Base-by-base conservation (phyloP, 2,329 filamentous ascomycete genomes). In the Diplocarpon rosae region DNA sequence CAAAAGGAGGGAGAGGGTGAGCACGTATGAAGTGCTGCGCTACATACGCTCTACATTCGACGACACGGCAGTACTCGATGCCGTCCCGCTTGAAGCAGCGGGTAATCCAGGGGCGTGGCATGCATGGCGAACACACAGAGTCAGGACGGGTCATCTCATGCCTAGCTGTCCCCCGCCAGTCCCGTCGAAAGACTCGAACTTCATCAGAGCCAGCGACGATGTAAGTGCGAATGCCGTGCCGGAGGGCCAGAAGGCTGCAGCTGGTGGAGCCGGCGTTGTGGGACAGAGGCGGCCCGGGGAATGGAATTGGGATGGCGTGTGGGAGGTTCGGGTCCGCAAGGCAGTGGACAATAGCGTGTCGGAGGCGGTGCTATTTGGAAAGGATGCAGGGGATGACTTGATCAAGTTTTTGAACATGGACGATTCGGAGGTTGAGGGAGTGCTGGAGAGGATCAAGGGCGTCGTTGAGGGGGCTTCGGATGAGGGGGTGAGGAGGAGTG, bases 281-380 rank as follows among this genome's bases (percentile, higher is more conserved):
- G 45, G 37, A 35, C 49, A 16, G 45, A 56, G 80, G 48, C 70
- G 74, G 39, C 87, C 87, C 0, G 85, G 83, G 6, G 83, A 94
- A 56, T 96, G 90, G 90, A 94, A 94, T 60, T 96, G 90, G 90
- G 87, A 95, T 58, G 89, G 90, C 0, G 90, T 96, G 0, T 98
- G 90, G 90, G 85, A 93, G 61, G 83, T 89, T 52, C 75, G 90
- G 43, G 89, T 95, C 1, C 81, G 78, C 63, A 85, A 83, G 62
- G 83, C 83, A 14, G 76, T 95, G 35, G 75, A 81, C 40, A 72
- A 75, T 9, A 94, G 87, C 58, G 66, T 87, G 39, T 85, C 85
- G 1, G 90, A 96, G 54, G 69, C 79, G 1, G 80, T 86, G 4
- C 66, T 96, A 17, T 96, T 80, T 65, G 86, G 87, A 5, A 72